These are phyloP conservation scores for Bruguiera gymnorhiza DNA, from an alignment of 345 rosid genomes.

Conservation along the genomic window DNA sequence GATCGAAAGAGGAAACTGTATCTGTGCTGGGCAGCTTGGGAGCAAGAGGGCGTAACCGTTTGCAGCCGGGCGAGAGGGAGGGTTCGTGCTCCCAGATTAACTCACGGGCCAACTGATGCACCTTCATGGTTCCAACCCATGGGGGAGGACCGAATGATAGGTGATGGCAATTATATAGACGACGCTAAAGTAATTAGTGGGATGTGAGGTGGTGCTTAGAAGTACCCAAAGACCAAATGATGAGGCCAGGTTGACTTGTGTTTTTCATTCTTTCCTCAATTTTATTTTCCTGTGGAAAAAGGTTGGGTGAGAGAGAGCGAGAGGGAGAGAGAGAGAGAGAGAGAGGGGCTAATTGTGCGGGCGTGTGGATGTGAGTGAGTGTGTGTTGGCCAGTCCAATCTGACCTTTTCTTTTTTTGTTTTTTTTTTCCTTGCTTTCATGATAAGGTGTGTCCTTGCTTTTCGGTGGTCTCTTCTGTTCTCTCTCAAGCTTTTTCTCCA, in stretches of 20 bases:
- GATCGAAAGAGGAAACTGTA: conserved; percentile 62
- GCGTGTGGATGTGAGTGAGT: conserved; percentile 23
- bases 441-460: conserved; percentile 81
- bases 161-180: conserved; percentile 46
- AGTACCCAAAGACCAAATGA: conserved; percentile 90
- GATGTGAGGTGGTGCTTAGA: conserved; percentile 48
- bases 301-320: neutral
- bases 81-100: conserved; percentile 65
- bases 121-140: conserved; percentile 62
- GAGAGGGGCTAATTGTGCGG: neutral
- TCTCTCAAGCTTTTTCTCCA: conserved; percentile 37
- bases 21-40: conserved; percentile 51
- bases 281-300: neutral
- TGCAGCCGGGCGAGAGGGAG: conserved; percentile 73
- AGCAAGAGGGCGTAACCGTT: conserved; percentile 86
- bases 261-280: neutral
- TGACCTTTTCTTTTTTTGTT: conserved; percentile 21
- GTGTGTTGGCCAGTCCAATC: conserved; percentile 54
- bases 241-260: conserved; percentile 90
- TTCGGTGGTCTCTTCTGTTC: conserved; percentile 60
- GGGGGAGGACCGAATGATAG: conserved; percentile 36
- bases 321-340: conserved; percentile 4
- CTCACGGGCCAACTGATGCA: conserved; percentile 74
- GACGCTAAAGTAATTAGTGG: conserved; percentile 22
- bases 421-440: conserved; percentile 67